phyloP scores from a whole-genome alignment of 495 filamentous ascomycete genomes.

The Daldinia childiae region DNA sequence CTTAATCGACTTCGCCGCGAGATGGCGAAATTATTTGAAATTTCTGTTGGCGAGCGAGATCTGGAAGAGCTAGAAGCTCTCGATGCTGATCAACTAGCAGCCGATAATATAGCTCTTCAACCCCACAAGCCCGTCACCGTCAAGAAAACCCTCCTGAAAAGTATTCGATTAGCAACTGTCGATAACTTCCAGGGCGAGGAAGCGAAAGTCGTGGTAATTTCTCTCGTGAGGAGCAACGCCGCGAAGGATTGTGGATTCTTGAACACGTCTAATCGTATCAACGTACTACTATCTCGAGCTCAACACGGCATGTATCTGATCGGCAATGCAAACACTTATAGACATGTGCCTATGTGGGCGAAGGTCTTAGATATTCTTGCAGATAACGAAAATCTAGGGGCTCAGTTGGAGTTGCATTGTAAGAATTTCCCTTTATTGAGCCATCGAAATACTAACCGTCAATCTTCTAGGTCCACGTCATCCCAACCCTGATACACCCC shows the following conservation, averaged over 20 bases:
- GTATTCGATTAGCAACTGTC: conserved; percentile 78
- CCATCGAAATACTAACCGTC: conserved; percentile 3
- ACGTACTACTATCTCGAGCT: conserved; percentile 78
- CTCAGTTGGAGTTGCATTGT: conserved; percentile 67
- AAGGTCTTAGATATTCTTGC: conserved; percentile 67
- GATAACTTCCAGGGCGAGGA: conserved; percentile 90
- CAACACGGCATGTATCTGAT: conserved; percentile 88
- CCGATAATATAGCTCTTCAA: conserved; percentile 39
- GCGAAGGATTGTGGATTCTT: conserved; percentile 75
- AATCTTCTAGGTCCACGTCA: conserved; percentile 62
- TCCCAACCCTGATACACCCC: conserved; percentile 64
- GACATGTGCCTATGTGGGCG: conserved; percentile 72
- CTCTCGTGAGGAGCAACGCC: conserved; percentile 77
- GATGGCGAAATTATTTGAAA: conserved; percentile 63
- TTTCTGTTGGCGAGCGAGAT: conserved; percentile 75
- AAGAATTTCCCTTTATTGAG: not conserved
- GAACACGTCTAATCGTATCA: conserved; percentile 79
- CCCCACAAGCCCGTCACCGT: conserved; percentile 15
- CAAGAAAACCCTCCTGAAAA: conserved; percentile 66
- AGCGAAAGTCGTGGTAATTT: conserved; percentile 83
- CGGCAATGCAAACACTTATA: conserved; percentile 70
- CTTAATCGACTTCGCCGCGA: conserved; percentile 66
- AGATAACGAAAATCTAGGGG: conserved; percentile 61
- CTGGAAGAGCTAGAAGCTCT: conserved; percentile 65
- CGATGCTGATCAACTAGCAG: conserved; percentile 47